phyloP scores from a whole-genome alignment of 495 filamentous ascomycete species.

The Aspergillus cristatus region DNA sequence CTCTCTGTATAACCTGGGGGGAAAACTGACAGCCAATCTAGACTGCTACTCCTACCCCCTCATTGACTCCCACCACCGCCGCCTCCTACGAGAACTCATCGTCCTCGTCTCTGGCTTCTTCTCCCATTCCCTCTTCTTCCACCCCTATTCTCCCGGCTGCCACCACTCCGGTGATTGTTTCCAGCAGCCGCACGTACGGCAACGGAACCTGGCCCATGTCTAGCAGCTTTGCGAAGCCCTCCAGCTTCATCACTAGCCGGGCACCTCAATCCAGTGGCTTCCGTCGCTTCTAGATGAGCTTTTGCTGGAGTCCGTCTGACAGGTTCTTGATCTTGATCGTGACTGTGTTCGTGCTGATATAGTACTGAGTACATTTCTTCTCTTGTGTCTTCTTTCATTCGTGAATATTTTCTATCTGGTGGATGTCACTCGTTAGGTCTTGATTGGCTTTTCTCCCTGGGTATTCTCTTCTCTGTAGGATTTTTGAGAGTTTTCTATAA shows the following conservation, averaged over 20 bases:
- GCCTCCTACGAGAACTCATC: neutral
- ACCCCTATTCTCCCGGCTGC: slow-evolving; percentile 9
- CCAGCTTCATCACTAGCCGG: slow-evolving; percentile 18
- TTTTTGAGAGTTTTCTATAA: neutral
- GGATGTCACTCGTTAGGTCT: neutral
- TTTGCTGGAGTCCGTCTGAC: too few species aligned
- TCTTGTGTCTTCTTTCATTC: too few species aligned
- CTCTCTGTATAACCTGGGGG: neutral
- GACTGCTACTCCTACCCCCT: slow-evolving; percentile 9
- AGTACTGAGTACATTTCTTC: too few species aligned
- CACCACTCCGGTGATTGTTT: slow-evolving; percentile 13
- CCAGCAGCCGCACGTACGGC: slow-evolving; percentile 18
- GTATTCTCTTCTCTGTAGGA: neutral
- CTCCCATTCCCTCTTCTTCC: slow-evolving; percentile 9
- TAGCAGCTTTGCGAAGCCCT: slow-evolving; percentile 23
- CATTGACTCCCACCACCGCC: neutral
- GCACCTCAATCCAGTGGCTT: slow-evolving; percentile 15
- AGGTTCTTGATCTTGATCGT: too few species aligned
- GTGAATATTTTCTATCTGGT: too few species aligned
- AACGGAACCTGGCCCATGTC: slow-evolving; percentile 27
- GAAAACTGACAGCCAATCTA: slow-evolving; percentile 3
- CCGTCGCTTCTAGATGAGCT: slow-evolving; percentile 14
- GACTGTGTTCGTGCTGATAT: slow-evolving; percentile 1
- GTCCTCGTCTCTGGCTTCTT: neutral
- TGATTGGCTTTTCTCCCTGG: slow-evolving; percentile 1